phyloP scores from a whole-genome alignment of 2,329 filamentous ascomycete genomes.

The Colletotrichum sansevieriae region DNA sequence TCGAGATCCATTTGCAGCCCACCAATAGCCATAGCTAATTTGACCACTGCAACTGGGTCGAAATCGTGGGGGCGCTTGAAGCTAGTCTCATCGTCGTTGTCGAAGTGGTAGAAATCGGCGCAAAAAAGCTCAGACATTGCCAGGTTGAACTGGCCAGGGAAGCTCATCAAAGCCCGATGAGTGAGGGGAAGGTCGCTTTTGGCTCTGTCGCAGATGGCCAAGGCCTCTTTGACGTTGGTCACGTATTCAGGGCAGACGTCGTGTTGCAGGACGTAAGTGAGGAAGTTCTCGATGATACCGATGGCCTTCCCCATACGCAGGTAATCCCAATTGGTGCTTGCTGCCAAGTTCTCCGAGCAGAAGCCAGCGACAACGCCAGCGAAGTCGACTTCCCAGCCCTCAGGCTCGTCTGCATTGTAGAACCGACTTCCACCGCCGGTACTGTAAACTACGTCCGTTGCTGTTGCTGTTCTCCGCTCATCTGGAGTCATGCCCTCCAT shows the following conservation, averaged over 20 bases:
- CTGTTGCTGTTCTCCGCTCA: constrained; percentile 74
- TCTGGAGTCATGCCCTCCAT: constrained; percentile 67
- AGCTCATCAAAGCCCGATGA: constrained; percentile 59
- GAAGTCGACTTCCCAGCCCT: constrained; percentile 86
- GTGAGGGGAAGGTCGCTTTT: constrained; percentile 75
- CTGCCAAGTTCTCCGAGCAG: constrained; percentile 68
- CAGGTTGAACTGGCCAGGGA: constrained; percentile 87
- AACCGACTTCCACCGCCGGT: constrained; percentile 60
- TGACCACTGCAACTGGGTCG: constrained; percentile 58
- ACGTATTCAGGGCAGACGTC: constrained; percentile 87
- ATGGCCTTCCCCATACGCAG: constrained; percentile 70
- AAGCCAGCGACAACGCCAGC: constrained; percentile 81
- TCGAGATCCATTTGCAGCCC: constrained; percentile 12
- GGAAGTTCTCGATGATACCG: constrained; percentile 83
- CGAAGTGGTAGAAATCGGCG: constrained; percentile 42
- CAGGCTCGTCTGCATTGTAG: constrained; percentile 62
- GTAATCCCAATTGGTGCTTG: constrained; percentile 68
- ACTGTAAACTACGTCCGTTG: constrained; percentile 70
- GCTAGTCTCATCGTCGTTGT: constrained; percentile 45
- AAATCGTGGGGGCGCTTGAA: constrained; percentile 54
- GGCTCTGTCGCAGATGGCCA: constrained; percentile 75
- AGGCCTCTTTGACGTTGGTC: constrained; percentile 74
- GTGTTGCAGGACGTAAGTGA: constrained; percentile 88
- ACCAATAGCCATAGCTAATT: constrained; percentile 58
- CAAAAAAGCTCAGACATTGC: constrained; percentile 78